Conservation (phyloP, 441 rosid species). For the Pelargonium australe region DNA sequence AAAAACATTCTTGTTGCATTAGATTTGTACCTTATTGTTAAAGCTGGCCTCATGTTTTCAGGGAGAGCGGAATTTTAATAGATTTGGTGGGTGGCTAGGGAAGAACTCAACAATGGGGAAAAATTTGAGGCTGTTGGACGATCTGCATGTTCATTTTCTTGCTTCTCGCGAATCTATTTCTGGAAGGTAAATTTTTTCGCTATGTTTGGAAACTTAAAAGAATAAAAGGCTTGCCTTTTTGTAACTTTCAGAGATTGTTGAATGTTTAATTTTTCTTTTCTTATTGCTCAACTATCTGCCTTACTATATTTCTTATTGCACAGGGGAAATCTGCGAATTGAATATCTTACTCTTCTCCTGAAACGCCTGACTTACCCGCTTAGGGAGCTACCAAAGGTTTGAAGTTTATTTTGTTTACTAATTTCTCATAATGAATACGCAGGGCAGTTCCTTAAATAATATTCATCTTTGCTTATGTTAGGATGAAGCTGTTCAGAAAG, state of each 20-base stretch:
- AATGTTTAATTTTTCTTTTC: background rate
- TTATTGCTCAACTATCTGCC: slow-evolving; percentile 7
- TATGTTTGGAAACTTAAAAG: background rate
- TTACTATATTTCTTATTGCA: slow-evolving; percentile 17
- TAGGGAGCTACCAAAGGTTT: slow-evolving; percentile 74
- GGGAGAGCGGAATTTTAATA: slow-evolving; percentile 93
- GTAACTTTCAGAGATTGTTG: background rate
- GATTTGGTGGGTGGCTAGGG: slow-evolving; percentile 98
- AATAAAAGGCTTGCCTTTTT: background rate
- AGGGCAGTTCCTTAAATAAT: background rate
- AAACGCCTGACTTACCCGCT: slow-evolving; percentile 81
- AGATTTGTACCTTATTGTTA: slow-evolving; percentile 10
- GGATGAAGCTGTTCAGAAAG: slow-evolving; percentile 90
- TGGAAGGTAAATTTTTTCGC: slow-evolving; percentile 51
- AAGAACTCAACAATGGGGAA: slow-evolving; percentile 87
- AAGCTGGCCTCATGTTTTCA: slow-evolving; percentile 30
- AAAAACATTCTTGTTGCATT: slow-evolving; percentile 1
- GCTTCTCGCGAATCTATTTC: slow-evolving; percentile 79
- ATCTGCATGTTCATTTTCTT: slow-evolving; percentile 89
- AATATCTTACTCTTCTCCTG: slow-evolving; percentile 59
- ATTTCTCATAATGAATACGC: background rate
- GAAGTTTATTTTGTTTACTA: slow-evolving; percentile 13
- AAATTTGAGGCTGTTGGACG: slow-evolving; percentile 83
- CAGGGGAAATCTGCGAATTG: slow-evolving; percentile 81
- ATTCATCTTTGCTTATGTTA: slow-evolving; percentile 20